A percentile compares a stretch with the other conserved stretches of the same genome.
Evolutionary conservation across 2,329 filamentous ascomycete species (phyloP).

Genomic region (Nothopassalora personata): DNA sequence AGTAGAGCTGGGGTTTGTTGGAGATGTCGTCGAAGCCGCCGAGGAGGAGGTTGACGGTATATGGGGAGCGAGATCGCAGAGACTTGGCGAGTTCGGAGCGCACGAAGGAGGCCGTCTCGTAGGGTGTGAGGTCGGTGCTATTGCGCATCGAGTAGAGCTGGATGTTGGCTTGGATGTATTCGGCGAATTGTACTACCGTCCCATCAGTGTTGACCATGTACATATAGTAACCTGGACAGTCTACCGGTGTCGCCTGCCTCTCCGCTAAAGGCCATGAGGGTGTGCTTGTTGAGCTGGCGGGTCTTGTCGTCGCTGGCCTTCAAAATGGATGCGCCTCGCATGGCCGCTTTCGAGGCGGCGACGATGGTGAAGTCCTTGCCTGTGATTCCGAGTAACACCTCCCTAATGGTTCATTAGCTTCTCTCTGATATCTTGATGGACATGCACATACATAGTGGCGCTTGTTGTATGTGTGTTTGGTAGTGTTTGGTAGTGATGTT

Average conservation of each 20-base stretch:
- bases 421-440: not conserved
- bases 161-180: slow-evolving; percentile 97
- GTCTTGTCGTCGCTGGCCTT: slow-evolving; percentile 98
- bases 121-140: slow-evolving; percentile 82
- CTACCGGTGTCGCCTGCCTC: slow-evolving; percentile 92
- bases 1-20: slow-evolving; percentile 40
- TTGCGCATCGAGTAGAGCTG: slow-evolving; percentile 99
- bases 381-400: slow-evolving; percentile 95
- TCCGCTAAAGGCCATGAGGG: slow-evolving; percentile 88
- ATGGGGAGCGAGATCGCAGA: slow-evolving; percentile 85
- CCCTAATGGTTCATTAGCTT: slow-evolving; percentile 53
- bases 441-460: slow-evolving; percentile 18
- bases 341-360: slow-evolving; percentile 94
- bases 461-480: slow-evolving; percentile 5
- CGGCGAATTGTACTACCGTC: slow-evolving; percentile 84
- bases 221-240: too few relatives aligned
- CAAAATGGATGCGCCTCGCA: slow-evolving; percentile 93
- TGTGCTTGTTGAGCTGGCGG: slow-evolving; percentile 83
- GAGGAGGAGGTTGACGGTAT: slow-evolving; percentile 93
- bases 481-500: slow-evolving; percentile 10
- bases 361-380: slow-evolving; percentile 99
- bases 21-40: slow-evolving; percentile 91
- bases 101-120: slow-evolving; percentile 86
- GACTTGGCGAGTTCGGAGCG: slow-evolving; percentile 87
- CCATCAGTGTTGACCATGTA: not conserved